Percentiles rank a stretch among this genome's conserved stretches.
Evolutionary conservation across 768 basidiomycete genomes (phyloP).

Genomic region (Chalciporus piperatus): DNA sequence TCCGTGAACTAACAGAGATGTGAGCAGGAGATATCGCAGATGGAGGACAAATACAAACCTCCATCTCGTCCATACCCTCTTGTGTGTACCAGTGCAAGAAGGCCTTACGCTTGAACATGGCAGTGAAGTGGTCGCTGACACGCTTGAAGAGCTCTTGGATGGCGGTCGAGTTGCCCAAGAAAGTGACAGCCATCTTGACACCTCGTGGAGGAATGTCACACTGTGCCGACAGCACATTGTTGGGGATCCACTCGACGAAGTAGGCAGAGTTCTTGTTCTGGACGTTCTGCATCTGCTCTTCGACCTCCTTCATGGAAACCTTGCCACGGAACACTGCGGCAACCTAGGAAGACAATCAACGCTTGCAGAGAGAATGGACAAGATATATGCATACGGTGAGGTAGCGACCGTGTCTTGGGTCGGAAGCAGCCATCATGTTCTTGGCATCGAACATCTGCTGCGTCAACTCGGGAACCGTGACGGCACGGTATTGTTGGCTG

Average conservation of each 20-base stretch:
- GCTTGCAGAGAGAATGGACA: background rate
- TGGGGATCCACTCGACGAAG: conserved; percentile 99
- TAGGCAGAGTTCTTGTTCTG: conserved; percentile 97
- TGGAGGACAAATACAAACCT: conserved; percentile 41
- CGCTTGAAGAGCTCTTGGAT: conserved; percentile 99
- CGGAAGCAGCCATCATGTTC: conserved; percentile 99
- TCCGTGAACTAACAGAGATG: conserved; percentile 72
- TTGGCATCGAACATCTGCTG: conserved; percentile 99
- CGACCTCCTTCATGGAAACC: conserved; percentile 99
- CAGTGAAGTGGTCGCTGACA: conserved; percentile 96
- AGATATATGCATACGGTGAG: conserved; percentile 61
- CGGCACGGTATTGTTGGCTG: conserved; percentile 93
- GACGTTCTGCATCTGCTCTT: conserved; percentile 98
- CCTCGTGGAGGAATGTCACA: conserved; percentile 97
- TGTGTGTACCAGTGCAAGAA: conserved; percentile 99
- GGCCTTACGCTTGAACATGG: conserved; percentile 99
- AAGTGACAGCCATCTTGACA: conserved; percentile 95
- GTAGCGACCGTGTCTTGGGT: conserved; percentile 96
- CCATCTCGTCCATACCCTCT: conserved; percentile 99
- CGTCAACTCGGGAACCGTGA: conserved; percentile 95
- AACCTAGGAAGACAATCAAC: conserved; percentile 42
- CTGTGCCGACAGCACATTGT: conserved; percentile 97
- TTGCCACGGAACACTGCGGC: conserved; percentile 99
- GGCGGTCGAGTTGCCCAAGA: conserved; percentile 95
- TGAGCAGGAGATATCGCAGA: background rate